Base-by-base conservation (phyloP, 2,329 filamentous ascomycete genomes). In the Cytospora leucostoma region DNA sequence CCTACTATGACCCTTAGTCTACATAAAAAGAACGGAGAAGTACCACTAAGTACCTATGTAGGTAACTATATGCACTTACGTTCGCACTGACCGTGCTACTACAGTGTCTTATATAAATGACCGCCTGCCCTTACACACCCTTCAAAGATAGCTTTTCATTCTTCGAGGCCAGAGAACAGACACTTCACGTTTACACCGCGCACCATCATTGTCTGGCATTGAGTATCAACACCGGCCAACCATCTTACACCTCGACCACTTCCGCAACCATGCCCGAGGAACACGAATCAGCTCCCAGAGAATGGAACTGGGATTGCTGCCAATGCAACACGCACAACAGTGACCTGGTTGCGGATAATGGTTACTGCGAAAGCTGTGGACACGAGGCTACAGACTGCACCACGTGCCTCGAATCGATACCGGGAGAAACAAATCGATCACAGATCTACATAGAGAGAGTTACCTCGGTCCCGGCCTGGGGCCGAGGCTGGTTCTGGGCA, bases 401-500 rank as follows among this genome's bases (percentile, higher is more conserved):
- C 21, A 13, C 49, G 11, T 51, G 49, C 19, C 49, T 27, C 49
- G 49, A 32, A 27, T 27, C 19, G 19, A 51, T 51, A 27, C 19
- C 21, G 19, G 32, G 49, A 51, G 49, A 32, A 27, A 27, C 49
- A 32, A 51, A 51, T 27, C 49, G 19, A 8, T 17, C 49, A 19
- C 49, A 51, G 12, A 32, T 19, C 49, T 33, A 32, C 49, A 33
- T 51, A 15, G 50, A 10, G 27, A 52, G 50, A 52, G 50, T 52
- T 32, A 52, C 10, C 10, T 52, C 50, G 50, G 50, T 17, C 15
- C 50, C 19, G 21, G 50, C 8, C 50, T 27, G 50, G 50, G 49
- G 50, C 50, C 21, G 50, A 27, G 27, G 50, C 50, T 52, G 50
- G 50, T 52, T 52, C 4, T 52, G 50, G 27, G 50, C 27, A 52